These are phyloP conservation scores for Bacidia gigantensis DNA, from an alignment of 495 filamentous ascomycete genomes.

Conservation along the genomic window DNA sequence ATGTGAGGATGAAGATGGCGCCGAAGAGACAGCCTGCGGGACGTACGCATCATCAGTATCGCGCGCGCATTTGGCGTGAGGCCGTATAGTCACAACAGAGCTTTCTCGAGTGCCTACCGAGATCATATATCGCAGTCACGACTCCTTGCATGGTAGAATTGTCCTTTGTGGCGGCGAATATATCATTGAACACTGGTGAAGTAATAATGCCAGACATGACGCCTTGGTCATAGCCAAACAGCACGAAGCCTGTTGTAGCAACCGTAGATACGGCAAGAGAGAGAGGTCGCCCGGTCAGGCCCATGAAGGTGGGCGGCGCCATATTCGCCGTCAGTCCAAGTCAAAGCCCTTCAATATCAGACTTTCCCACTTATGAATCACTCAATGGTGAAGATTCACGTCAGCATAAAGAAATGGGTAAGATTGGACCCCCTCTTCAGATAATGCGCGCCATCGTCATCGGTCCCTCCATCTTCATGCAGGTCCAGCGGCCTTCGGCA, in stretches of 20 bases:
- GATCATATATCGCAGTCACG: slow-evolving; percentile 73
- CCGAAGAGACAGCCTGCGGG: slow-evolving; percentile 48
- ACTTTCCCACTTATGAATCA: not conserved
- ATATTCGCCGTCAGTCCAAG: slow-evolving; percentile 12
- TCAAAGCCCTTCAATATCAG: not conserved
- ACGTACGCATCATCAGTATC: not conserved
- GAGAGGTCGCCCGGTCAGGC: slow-evolving; percentile 50
- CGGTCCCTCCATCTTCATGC: not conserved
- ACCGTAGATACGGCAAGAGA: slow-evolving; percentile 50
- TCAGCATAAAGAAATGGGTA: not conserved
- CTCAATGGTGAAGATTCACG: not conserved
- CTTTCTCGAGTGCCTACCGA: slow-evolving; percentile 30
- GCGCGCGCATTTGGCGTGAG: not conserved
- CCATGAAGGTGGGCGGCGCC: slow-evolving; percentile 37
- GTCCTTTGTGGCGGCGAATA: slow-evolving; percentile 51
- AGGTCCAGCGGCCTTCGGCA: not conserved
- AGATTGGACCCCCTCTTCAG: not conserved
- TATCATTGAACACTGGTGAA: slow-evolving; percentile 51
- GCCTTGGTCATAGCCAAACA: slow-evolving; percentile 63
- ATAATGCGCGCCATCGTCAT: not conserved
- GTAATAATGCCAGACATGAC: slow-evolving; percentile 77
- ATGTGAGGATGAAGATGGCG: slow-evolving; percentile 53
- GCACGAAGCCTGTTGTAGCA: slow-evolving; percentile 58
- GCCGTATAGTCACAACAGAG: not conserved
- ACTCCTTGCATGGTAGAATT: slow-evolving; percentile 64